Percentiles rank a stretch among this genome's conserved stretches.
phyloP scores from a whole-genome alignment of 2,329 filamentous ascomycete genomes.

The Phyllosticta capitalensis region DNA sequence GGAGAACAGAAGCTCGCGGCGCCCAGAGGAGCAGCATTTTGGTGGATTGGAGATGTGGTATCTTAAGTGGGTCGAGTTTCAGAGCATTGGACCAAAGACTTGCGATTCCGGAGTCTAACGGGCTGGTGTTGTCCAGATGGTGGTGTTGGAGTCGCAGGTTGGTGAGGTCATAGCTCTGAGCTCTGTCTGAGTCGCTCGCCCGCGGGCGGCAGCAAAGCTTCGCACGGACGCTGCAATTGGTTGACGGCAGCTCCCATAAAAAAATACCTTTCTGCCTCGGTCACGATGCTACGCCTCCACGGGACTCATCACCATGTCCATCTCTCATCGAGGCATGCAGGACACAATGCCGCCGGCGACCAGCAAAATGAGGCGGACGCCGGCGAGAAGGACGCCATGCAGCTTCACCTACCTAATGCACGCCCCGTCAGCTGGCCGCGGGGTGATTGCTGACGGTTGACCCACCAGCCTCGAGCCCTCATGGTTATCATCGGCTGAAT shows the following conservation, averaged over 20 bases:
- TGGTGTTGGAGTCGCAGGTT: background rate
- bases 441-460: background rate
- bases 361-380: background rate
- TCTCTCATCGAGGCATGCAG: background rate
- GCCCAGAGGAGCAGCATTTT: conserved; percentile 5
- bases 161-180: background rate
- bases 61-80: background rate
- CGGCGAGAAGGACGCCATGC: background rate
- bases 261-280: background rate
- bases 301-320: background rate
- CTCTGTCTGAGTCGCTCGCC: background rate
- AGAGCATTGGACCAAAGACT: background rate
- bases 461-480: background rate
- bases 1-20: background rate
- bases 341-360: background rate
- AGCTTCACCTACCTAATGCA: background rate
- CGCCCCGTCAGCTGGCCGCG: background rate
- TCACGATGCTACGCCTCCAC: background rate
- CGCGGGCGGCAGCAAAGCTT: background rate
- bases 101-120: background rate
- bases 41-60: background rate
- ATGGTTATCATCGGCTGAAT: background rate
- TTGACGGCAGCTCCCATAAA: background rate
- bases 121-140: background rate
- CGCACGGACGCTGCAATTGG: background rate